A percentile compares a stretch with the other conserved stretches of the same genome.
Conservation (phyloP, 2,329 filamentous ascomycete species). For the Claviceps paspali region DNA sequence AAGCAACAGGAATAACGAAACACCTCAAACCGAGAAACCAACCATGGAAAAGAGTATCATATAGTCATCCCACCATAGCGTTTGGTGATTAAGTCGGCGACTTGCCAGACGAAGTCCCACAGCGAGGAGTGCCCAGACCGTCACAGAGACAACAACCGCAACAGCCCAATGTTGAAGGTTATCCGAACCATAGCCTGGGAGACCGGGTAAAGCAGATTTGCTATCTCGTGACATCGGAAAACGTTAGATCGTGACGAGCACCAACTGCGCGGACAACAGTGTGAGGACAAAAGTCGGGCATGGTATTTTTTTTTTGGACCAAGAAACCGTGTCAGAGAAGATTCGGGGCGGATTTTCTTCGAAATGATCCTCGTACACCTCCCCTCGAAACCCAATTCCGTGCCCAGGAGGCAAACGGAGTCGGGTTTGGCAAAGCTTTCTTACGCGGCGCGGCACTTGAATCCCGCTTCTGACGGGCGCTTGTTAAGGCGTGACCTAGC, state of each 20-base stretch:
- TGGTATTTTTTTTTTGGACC: not conserved
- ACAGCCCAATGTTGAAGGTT: constrained; percentile 27
- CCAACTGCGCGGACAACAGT: not conserved
- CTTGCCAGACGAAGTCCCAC: constrained; percentile 25
- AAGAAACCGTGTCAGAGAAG: not conserved
- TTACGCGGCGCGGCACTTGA: not conserved
- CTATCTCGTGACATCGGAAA: constrained; percentile 3
- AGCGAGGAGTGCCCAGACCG: constrained; percentile 21
- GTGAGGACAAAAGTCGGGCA: not conserved
- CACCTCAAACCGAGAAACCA: constrained; percentile 1
- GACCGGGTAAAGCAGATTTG: constrained; percentile 8
- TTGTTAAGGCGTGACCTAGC: too few species aligned
- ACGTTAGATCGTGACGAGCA: not conserved
- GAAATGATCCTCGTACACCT: too few species aligned
- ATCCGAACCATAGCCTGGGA: constrained; percentile 13
- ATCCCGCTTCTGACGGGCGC: not conserved
- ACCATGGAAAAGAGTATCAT: constrained; percentile 33
- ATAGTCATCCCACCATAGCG: constrained; percentile 33
- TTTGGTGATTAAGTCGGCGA: constrained; percentile 23
- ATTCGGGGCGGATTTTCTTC: not conserved
- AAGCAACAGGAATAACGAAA: not conserved
- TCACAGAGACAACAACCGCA: constrained; percentile 22
- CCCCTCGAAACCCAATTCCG: too few species aligned
- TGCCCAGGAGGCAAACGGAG: too few species aligned
- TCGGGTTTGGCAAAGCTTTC: too few species aligned